Percentiles rank a stretch among this genome's conserved stretches.
Evolutionary conservation across 2,329 filamentous ascomycete genomes (phyloP).

Genomic region (Cercospora nicotianae): DNA sequence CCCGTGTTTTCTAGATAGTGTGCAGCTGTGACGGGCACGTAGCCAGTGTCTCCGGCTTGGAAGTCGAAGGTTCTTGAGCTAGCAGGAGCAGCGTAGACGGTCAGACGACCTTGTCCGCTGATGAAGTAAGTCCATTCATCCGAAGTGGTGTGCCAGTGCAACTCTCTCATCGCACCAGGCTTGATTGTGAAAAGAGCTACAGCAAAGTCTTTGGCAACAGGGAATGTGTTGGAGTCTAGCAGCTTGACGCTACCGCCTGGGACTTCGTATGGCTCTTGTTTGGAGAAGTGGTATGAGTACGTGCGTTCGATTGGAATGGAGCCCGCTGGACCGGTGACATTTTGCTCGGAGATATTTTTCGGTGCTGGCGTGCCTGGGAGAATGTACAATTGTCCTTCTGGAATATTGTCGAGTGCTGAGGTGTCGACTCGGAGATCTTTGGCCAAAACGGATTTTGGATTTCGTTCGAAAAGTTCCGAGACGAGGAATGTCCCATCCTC

Average conservation of each 20-base stretch:
- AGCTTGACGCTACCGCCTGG: conserved; percentile 62
- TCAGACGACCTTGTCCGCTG: conserved; percentile 56
- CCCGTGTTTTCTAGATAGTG: conserved; percentile 65
- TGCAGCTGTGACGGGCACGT: conserved; percentile 55
- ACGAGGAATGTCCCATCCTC: conserved; percentile 62
- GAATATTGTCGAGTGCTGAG: conserved; percentile 41
- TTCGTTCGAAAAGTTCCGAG: conserved; percentile 38
- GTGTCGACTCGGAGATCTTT: conserved; percentile 46
- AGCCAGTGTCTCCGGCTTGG: conserved; percentile 60
- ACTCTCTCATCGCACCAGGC: conserved; percentile 64
- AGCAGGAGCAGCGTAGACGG: conserved; percentile 55
- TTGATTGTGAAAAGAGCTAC: conserved; percentile 59
- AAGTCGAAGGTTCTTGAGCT: conserved; percentile 60
- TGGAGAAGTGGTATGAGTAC: conserved; percentile 47
- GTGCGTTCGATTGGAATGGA: conserved; percentile 29
- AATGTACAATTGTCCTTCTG: conserved; percentile 45
- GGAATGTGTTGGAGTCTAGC: conserved; percentile 59
- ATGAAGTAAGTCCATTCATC: conserved; percentile 65
- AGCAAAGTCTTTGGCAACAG: conserved; percentile 56
- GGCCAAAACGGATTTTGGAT: conserved; percentile 43
- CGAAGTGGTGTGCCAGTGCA: conserved; percentile 63
- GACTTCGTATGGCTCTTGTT: conserved; percentile 52
- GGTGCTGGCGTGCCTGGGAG: conserved; percentile 45
- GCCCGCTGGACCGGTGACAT: conserved; percentile 44
- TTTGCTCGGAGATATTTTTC: conserved; percentile 44